Base-by-base conservation (phyloP, 192 early-diverging fungal genomes). In the Coemansia furcata region DNA sequence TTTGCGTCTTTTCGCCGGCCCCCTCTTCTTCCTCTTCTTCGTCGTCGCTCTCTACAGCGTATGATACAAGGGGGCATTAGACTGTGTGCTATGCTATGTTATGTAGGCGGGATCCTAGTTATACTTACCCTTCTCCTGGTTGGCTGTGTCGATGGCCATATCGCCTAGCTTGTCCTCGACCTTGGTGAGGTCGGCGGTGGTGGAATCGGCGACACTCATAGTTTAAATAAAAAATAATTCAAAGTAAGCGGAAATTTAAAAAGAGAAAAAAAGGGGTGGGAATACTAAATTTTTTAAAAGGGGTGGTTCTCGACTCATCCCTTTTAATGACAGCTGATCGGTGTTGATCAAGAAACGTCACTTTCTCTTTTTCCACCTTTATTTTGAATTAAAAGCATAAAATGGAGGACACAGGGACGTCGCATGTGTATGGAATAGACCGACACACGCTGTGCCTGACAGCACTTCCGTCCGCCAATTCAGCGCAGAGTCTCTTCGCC, bases 401-500 rank as follows among this genome's bases (percentile, higher is more conserved):
- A 60, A 80, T 80, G 78, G 69, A 66, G 17, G 65, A 64, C 6
- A 35, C 42, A 26, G 66, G 66, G 17, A 71, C 78, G 0, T 80
- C 78, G 38, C 63, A 81, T 32, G 78, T 81, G 12, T 81, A 81
- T 58, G 78, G 78, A 30, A 81, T 81, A 38, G 78, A 81, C 38
- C 78, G 74, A 26, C 78, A 76, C 61, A 81, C 78, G 15, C 61
- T 81, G 5, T 76, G 78, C 9, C 65, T 81, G 19, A 57, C 73
- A 2, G 15, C 78, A 12, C 43, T 81, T 2, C 32, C 47, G 30
- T 35, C 30, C 23, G 52, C 55, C 40, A 54, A 67, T 42, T 32
- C 63, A 1, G 3, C 15, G 14, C 57, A 43, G 23, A 76, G 67
- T 52, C 73, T 69, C 7, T 80, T 80, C 55, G 78, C 65, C 1